Evolutionary conservation across 176 grass and related monocot species (phyloP).

Genomic region (Avena insularis): DNA sequence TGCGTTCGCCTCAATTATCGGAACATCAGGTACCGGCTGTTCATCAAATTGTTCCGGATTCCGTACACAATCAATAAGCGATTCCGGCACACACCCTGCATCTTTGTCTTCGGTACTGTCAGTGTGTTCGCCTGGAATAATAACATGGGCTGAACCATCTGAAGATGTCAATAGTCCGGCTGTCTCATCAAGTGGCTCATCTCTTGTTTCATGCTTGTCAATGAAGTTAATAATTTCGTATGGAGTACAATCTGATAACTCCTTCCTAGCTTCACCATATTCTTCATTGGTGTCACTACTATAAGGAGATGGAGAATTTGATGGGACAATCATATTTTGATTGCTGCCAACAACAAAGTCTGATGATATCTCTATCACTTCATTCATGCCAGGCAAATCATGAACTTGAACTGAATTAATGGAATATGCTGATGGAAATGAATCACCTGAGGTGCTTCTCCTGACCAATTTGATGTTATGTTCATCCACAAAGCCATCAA

Average conservation of each 20-base stretch:
- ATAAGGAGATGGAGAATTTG: neutral
- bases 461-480: neutral
- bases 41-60: neutral
- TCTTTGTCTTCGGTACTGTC: neutral
- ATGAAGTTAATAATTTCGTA: constrained; percentile 2
- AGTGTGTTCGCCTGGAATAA: neutral
- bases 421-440: neutral
- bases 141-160: neutral
- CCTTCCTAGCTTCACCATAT: neutral
- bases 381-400: constrained; percentile 13
- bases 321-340: neutral
- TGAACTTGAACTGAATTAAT: neutral
- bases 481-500: constrained; percentile 19
- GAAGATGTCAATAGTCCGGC: neutral
- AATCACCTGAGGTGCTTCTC: neutral
- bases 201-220: constrained; percentile 41
- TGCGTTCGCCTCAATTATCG: neutral
- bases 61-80: neutral
- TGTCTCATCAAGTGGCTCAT: neutral
- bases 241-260: neutral
- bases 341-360: neutral
- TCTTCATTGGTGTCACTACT: neutral
- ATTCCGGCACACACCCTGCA: neutral
- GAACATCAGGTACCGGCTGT: neutral
- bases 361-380: neutral